Evolutionary conservation across 2,329 filamentous ascomycete genomes (phyloP).

Genomic region (Talaromyces sp.): DNA sequence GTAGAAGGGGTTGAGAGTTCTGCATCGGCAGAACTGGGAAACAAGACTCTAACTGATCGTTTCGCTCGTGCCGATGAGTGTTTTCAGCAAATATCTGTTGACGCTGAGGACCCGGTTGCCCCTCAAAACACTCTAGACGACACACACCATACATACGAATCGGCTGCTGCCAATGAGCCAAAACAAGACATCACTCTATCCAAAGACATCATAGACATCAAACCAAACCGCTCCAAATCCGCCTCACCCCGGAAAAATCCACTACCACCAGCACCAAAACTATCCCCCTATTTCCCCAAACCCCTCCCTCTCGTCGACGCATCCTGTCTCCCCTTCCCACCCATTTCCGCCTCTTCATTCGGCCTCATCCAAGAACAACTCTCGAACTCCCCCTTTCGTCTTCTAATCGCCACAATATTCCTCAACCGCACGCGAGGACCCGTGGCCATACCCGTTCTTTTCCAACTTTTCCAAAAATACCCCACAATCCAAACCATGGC

Average conservation of each 20-base stretch:
- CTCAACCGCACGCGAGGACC: constrained; percentile 75
- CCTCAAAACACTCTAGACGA: not conserved
- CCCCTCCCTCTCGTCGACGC: constrained; percentile 23
- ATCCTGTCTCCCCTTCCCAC: constrained; percentile 59
- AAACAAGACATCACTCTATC: no score
- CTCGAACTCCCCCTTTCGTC: constrained; percentile 68
- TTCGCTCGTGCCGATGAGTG: no score
- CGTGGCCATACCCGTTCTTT: constrained; percentile 71
- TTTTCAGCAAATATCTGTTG: not conserved
- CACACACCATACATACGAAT: not conserved
- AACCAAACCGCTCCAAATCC: not conserved
- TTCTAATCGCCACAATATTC: constrained; percentile 78
- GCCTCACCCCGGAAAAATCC: constrained; percentile 11
- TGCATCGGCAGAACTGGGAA: no score
- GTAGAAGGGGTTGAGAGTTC: no score
- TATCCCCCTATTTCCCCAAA: constrained; percentile 40
- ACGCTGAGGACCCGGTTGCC: not conserved
- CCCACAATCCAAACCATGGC: constrained; percentile 63
- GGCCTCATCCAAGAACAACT: constrained; percentile 82
- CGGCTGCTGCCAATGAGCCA: no score
- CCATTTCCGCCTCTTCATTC: constrained; percentile 59
- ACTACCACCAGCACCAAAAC: constrained; percentile 23
- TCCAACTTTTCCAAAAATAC: constrained; percentile 62
- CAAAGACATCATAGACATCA: not conserved
- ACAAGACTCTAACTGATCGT: no score